Evolutionary conservation across 2,329 filamentous ascomycete genomes (phyloP), one percentile per base, ranked within the genome.

Genomic region (Penicillium sp.): DNA sequence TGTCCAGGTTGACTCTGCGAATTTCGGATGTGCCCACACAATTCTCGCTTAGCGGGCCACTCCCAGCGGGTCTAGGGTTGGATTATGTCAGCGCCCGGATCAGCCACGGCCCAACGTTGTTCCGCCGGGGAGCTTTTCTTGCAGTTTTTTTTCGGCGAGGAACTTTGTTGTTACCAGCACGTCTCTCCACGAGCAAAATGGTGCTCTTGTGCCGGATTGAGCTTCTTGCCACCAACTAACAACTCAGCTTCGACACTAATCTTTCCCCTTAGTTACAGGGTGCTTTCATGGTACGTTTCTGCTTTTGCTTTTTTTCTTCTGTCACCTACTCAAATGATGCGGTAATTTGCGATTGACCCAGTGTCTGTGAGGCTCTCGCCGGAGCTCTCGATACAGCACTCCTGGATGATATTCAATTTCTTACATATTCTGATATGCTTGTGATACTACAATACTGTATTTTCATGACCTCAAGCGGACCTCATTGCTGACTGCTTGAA

Each of bases 311-410:
- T 52, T 58, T 56, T 63, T 60, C 45, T 37, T 34, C 4, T 42
- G 37, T 20, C 20, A 11, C 7, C 59, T 60, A 64, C 61, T 72
- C 60, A 69, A 61, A 89, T 91, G 93, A 96, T 96, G 92, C 90
- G 83, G 90, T 91, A 96, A 96, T 97, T 97, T 97, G 92, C 93
- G 92, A 94, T 94, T 96, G 92, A 97, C 90, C 85, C 83, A 81
- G 78, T 78, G 78, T 82, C 82, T 87, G 87, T 93, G 92, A 91
- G 84, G 82, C 90, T 87, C 92, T 89, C 90, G 92, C 93, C 92
- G 86, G 92, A 87, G 90, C 84, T 53, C 83, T 75, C 88, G 84
- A 89, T 88, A 92, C 88, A 89, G 83, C 81, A 75, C 80, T 81
- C 84, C 81, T 86, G 78, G 82, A 71, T 96, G 92, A 96, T 90